These are phyloP conservation scores for Penicillium cataractarum DNA, from an alignment of 495 filamentous ascomycete genomes.

Conservation along the genomic window DNA sequence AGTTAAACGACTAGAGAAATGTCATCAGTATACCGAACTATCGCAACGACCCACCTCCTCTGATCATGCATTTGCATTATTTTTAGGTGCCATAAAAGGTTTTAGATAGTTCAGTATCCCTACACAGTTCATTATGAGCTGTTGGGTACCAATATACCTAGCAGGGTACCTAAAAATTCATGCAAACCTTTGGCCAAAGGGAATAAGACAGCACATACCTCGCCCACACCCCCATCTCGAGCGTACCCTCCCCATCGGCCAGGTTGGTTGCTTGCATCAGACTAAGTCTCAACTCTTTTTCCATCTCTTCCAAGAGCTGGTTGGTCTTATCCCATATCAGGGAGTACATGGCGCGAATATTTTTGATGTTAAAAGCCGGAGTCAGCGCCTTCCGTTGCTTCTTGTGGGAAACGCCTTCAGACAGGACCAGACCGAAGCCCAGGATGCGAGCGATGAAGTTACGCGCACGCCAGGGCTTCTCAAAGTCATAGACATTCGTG, in stretches of 20 bases:
- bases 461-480: constrained; percentile 50
- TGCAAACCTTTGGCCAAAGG: background rate
- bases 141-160: background rate
- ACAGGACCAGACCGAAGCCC: constrained; percentile 76
- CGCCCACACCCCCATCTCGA: constrained; percentile 71
- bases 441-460: constrained; percentile 65
- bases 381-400: constrained; percentile 75
- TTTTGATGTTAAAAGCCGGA: constrained; percentile 80
- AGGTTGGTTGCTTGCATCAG: constrained; percentile 43
- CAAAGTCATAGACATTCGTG: constrained; percentile 56
- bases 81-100: background rate
- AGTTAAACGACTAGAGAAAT: constrained; percentile 39
- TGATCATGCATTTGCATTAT: background rate
- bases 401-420: constrained; percentile 78
- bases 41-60: background rate
- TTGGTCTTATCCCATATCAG: constrained; percentile 70
- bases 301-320: constrained; percentile 31
- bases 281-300: constrained; percentile 41
- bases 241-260: constrained; percentile 47
- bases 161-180: background rate
- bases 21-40: background rate
- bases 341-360: constrained; percentile 80
- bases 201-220: constrained; percentile 35
- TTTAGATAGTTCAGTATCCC: background rate
- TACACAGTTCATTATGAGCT: background rate